Conservation (phyloP, 768 basidiomycete species). For the Cystofilobasidium bisporidii region DNA sequence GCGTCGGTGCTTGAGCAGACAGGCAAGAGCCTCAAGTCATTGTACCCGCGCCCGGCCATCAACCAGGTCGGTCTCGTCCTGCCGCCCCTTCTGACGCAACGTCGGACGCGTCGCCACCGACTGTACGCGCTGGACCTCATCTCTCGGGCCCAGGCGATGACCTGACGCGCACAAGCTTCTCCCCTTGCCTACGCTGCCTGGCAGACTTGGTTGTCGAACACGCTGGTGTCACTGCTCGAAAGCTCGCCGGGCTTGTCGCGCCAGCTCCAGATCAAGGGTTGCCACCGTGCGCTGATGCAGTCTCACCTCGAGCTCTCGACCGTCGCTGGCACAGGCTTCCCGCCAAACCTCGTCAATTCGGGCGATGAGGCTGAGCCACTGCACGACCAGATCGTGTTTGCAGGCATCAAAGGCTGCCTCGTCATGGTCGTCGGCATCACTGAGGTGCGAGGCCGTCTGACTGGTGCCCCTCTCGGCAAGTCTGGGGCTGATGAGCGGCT, state of each 20-base stretch:
- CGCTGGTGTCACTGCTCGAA: background rate
- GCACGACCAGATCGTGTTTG: constrained; percentile 7
- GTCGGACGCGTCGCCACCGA: background rate
- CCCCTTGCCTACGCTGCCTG: background rate
- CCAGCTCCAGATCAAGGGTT: constrained; percentile 16
- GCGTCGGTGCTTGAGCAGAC: background rate
- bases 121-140: background rate
- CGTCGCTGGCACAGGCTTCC: constrained; percentile 15
- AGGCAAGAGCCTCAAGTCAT: constrained; percentile 9
- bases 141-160: background rate
- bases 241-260: background rate
- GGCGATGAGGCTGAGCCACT: constrained; percentile 2
- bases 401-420: constrained; percentile 12
- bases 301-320: constrained; percentile 18
- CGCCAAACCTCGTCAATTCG: background rate
- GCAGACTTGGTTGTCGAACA: background rate
- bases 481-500: background rate
- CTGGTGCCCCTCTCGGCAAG: background rate
- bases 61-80: constrained; percentile 18
- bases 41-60: constrained; percentile 12
- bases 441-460: constrained; percentile 6
- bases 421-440: constrained; percentile 25
- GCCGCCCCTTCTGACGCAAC: background rate
- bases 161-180: background rate
- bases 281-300: background rate